These are phyloP conservation scores for Periconia digitata DNA, from an alignment of 2,329 filamentous ascomycete species.

Conservation along the genomic window DNA sequence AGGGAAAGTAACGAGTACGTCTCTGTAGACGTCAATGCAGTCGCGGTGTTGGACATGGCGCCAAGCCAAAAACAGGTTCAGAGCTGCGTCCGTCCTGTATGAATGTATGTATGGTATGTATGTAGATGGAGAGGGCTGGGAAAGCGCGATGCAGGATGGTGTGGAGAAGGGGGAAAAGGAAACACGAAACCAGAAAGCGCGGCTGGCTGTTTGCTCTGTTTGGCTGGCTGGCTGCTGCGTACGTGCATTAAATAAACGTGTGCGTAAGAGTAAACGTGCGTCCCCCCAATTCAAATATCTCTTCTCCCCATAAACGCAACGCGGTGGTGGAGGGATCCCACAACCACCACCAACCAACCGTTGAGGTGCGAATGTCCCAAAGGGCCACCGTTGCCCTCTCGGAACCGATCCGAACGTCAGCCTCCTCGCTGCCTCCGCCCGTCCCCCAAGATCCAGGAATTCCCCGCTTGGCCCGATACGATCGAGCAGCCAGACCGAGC, in stretches of 20 bases:
- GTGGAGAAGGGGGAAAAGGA: slow-evolving; percentile 8
- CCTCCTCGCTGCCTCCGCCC: too few relatives aligned
- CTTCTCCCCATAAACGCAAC: too few relatives aligned
- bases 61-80: too few relatives aligned
- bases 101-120: neutral
- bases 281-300: too few relatives aligned
- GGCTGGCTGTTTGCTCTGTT: slow-evolving; percentile 12
- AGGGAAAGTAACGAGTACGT: slow-evolving; percentile 63
- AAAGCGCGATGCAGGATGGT: neutral
- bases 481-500: neutral
- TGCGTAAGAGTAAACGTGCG: neutral
- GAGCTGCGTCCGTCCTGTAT: too few relatives aligned
- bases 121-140: neutral
- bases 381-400: slow-evolving; percentile 11
- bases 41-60: slow-evolving; percentile 26
- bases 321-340: too few relatives aligned
- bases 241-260: neutral
- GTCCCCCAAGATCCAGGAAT: slow-evolving; percentile 4
- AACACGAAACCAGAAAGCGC: slow-evolving; percentile 14
- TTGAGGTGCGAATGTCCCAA: neutral
- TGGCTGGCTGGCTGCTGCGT: too few relatives aligned
- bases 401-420: slow-evolving; percentile 1
- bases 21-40: slow-evolving; percentile 57
- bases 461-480: slow-evolving; percentile 2
- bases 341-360: too few relatives aligned